Conservation (phyloP, 1,139 yeast species). For the Pneumocystis jirovecii region DNA sequence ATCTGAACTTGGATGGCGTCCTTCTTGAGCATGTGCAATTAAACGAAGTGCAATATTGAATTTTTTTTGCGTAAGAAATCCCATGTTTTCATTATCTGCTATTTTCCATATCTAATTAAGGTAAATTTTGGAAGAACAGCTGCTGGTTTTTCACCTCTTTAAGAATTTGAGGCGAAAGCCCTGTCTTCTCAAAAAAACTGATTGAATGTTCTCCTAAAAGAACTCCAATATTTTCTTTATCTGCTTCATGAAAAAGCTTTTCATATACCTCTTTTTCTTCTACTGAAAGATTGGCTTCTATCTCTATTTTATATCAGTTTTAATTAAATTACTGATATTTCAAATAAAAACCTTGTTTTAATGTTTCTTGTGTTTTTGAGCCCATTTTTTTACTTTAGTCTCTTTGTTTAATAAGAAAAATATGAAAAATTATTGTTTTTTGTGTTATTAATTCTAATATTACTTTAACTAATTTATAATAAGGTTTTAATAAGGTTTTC, state of each 20-base stretch:
- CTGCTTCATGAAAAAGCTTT: slow-evolving; percentile 62
- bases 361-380: not conserved
- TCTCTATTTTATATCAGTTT: not conserved
- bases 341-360: not conserved
- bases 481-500: not conserved
- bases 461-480: not conserved
- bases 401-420: not conserved
- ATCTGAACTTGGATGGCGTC: slow-evolving; percentile 39
- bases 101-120: slow-evolving; percentile 56
- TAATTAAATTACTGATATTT: not conserved
- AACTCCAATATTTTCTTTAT: slow-evolving; percentile 61
- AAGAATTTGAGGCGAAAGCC: slow-evolving; percentile 57
- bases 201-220: slow-evolving; percentile 89
- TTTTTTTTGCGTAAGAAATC: slow-evolving; percentile 67
- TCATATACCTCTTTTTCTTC: slow-evolving; percentile 68
- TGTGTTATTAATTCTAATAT: not conserved
- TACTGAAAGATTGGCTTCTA: slow-evolving; percentile 35
- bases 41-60: slow-evolving; percentile 78
- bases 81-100: slow-evolving; percentile 73
- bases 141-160: slow-evolving; percentile 40
- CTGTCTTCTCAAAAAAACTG: slow-evolving; percentile 70
- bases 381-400: not conserved
- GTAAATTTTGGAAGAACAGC: not conserved
- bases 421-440: not conserved
- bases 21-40: slow-evolving; percentile 77